Evolutionary conservation across 108 stramenopile species (phyloP).

Genomic region (Cyclotella kingstonii): DNA sequence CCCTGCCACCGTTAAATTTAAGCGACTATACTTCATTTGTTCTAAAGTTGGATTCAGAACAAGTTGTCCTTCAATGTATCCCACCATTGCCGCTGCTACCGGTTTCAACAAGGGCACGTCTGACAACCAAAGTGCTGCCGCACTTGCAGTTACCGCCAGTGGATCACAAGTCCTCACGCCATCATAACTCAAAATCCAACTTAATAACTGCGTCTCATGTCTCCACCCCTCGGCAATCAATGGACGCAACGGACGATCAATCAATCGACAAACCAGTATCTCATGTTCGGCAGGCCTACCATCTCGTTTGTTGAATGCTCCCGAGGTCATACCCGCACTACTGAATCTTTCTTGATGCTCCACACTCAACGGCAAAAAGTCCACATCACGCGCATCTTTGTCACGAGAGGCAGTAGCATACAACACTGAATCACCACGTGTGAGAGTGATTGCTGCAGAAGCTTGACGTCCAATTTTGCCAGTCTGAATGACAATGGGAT

Average conservation of each 20-base stretch:
- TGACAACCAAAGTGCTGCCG: slow-evolving; percentile 70
- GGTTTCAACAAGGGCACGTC: slow-evolving; percentile 73
- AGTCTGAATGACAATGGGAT: slow-evolving; percentile 68
- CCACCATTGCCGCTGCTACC: slow-evolving; percentile 83
- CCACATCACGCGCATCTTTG: slow-evolving; percentile 53
- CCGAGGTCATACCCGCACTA: slow-evolving; percentile 81
- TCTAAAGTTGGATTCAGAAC: slow-evolving; percentile 74
- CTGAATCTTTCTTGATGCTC: slow-evolving; percentile 93
- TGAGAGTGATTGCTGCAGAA: slow-evolving; percentile 69
- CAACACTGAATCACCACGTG: slow-evolving; percentile 71
- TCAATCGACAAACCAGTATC: slow-evolving; percentile 87
- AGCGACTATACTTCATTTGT: slow-evolving; percentile 60
- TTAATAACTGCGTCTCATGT: slow-evolving; percentile 92
- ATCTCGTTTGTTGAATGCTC: slow-evolving; percentile 82
- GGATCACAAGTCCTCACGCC: slow-evolving; percentile 66
- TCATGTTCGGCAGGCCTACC: slow-evolving; percentile 88
- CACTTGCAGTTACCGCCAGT: slow-evolving; percentile 69
- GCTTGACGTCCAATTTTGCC: slow-evolving; percentile 88
- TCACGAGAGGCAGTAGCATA: slow-evolving; percentile 74
- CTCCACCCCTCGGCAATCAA: slow-evolving; percentile 88
- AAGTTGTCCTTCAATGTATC: slow-evolving; percentile 54
- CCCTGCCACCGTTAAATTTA: slow-evolving; percentile 82
- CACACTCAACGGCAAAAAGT: slow-evolving; percentile 91
- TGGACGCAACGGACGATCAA: slow-evolving; percentile 94
- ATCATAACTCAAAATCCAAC: slow-evolving; percentile 91